Base-by-base conservation (phyloP, 2,329 filamentous ascomycete genomes). In the Sclerotinia borealis region DNA sequence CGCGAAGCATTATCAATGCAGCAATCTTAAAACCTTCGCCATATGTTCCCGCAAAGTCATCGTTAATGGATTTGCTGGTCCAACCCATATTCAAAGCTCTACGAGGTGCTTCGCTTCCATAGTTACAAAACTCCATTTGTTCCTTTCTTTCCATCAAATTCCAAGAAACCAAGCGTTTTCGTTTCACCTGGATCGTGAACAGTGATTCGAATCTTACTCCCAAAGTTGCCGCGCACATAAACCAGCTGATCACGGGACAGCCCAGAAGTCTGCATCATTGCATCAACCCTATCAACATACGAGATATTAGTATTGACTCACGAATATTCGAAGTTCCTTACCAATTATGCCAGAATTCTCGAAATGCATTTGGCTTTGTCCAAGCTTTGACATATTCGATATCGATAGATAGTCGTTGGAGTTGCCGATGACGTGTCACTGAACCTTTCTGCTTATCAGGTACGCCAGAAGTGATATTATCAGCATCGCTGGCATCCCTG, bases 21-120 rank as follows among this genome's bases (percentile, higher is more conserved):
- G 67, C 72, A 27, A 72, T 34, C 54, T 74, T 74, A 61, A 72
- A 70, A 2, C 70, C 70, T 61, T 74, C 71, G 2, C 72, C 72
- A 49, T 74, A 68, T 9, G 48, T 64, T 11, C 72, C 72, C 4
- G 72, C 69, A 25, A 63, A 6, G n/a, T 64, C 17, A 2, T 52
- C 19, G 0, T 66, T 62, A 7, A 4, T 19, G 19, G 6, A 10
- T 8, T 29, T 63, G 36, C 59, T 74, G 72, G 56, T 39, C 4
- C 31, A 29, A 2, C 66, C 69, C 19, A 70, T 15, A 2, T 63
- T 59, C 1, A 71, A 65, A 13, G 49, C 50, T 43, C 49, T 64
- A 34, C 45, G 63, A 10, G 13, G 41, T 22, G 73, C 55, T 22
- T 64, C 39, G 9, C 59, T 54, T 9, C n/a, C 37, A 22, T 49